phyloP scores from a whole-genome alignment of 768 basidiomycete species.

The Phaeotremella skinneri region DNA sequence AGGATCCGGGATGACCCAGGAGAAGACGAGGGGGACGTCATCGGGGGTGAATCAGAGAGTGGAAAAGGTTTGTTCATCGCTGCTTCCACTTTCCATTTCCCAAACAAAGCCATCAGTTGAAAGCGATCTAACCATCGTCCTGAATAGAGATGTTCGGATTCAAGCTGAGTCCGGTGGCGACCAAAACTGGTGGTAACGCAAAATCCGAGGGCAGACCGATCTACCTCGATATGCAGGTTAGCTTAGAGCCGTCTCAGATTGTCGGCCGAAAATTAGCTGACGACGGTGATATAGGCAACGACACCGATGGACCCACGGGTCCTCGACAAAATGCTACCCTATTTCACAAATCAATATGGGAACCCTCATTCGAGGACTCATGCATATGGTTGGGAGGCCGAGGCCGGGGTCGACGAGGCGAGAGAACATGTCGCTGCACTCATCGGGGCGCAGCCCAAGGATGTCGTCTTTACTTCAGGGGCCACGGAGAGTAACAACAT shows the following conservation, averaged over 20 bases:
- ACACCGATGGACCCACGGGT: constrained; percentile 97
- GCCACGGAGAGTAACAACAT: constrained; percentile 98
- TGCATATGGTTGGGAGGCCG: constrained; percentile 99
- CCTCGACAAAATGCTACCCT: constrained; percentile 94
- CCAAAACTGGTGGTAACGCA: constrained; percentile 47
- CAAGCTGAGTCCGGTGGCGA: constrained; percentile 46
- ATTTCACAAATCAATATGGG: constrained; percentile 89
- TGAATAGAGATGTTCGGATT: constrained; percentile 48
- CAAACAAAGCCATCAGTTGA: neutral
- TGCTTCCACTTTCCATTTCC: no score
- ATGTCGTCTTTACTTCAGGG: constrained; percentile 94
- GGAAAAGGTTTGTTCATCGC: constrained; percentile 38
- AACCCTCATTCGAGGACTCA: constrained; percentile 98
- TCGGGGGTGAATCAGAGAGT: constrained; percentile 12
- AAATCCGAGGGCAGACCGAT: constrained; percentile 65
- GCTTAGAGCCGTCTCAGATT: constrained; percentile 25
- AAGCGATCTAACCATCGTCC: neutral
- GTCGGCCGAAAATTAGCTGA: neutral
- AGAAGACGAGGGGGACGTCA: constrained; percentile 35
- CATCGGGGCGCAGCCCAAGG: constrained; percentile 91
- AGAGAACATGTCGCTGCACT: constrained; percentile 89
- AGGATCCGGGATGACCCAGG: constrained; percentile 38
- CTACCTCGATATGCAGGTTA: constrained; percentile 95
- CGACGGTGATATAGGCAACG: constrained; percentile 65
- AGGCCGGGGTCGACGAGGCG: constrained; percentile 87